A percentile compares a stretch with the other conserved stretches of the same genome.
phyloP scores from a whole-genome alignment of 345 rosid species.

The Ceriops zippeliana region DNA sequence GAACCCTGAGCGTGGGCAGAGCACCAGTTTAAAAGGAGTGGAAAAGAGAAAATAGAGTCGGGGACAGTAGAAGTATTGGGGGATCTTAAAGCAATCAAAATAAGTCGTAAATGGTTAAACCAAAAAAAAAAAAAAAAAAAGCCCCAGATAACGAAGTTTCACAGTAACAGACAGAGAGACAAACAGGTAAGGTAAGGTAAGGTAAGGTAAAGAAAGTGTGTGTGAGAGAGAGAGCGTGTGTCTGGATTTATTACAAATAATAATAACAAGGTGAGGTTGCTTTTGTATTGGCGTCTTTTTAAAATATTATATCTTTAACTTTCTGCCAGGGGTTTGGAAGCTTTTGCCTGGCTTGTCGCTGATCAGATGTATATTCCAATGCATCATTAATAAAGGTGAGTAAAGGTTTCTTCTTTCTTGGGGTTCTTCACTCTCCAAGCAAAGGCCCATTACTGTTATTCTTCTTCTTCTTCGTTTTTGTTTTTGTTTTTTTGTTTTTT shows the following conservation, averaged over 20 bases:
- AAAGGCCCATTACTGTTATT: background rate
- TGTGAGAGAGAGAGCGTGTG: background rate
- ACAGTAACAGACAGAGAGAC: slow-evolving; percentile 40
- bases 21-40: slow-evolving; percentile 8
- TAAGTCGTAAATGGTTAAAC: background rate
- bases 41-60: slow-evolving; percentile 5
- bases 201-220: background rate
- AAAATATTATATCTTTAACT: slow-evolving; percentile 23
- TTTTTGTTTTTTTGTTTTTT: too few relatives aligned
- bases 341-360: slow-evolving; percentile 25
- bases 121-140: background rate
- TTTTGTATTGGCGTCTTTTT: slow-evolving; percentile 23
- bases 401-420: slow-evolving; percentile 5
- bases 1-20: slow-evolving; percentile 10
- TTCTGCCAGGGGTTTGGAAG: slow-evolving; percentile 2
- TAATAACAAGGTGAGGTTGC: slow-evolving; percentile 18
- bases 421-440: slow-evolving; percentile 20
- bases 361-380: slow-evolving; percentile 34
- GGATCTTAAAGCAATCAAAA: slow-evolving; percentile 10
- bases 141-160: slow-evolving; percentile 35
- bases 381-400: slow-evolving; percentile 15
- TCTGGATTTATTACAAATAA: too few relatives aligned
- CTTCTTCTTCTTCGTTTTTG: too few relatives aligned
- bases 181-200: slow-evolving; percentile 36
- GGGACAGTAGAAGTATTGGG: background rate